Evolutionary conservation across 352 stramenopile genomes (phyloP).

Genomic region (Aphanomyces stellatus): DNA sequence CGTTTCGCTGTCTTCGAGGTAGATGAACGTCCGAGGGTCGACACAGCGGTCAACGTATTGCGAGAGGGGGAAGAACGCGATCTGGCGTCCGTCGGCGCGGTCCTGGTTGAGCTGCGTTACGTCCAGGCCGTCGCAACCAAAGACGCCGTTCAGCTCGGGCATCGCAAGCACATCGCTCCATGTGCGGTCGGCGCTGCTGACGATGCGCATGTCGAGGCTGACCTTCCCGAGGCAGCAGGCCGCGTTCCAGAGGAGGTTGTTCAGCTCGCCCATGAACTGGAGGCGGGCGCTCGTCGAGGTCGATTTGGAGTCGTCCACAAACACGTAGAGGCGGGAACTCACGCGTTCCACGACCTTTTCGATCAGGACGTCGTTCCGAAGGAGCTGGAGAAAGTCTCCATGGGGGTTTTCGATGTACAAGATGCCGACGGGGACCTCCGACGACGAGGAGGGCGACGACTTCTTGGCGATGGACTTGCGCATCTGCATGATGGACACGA

Average conservation of each 20-base stretch:
- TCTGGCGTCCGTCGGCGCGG: slow-evolving; percentile 47
- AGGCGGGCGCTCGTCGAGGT: slow-evolving; percentile 36
- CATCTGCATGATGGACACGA: slow-evolving; percentile 13
- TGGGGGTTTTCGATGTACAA: slow-evolving; percentile 29
- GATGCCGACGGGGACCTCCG: slow-evolving; percentile 36
- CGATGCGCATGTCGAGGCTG: slow-evolving; percentile 55
- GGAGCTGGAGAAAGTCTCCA: neutral
- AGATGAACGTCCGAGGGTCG: slow-evolving; percentile 35
- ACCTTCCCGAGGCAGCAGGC: slow-evolving; percentile 41
- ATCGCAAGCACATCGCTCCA: slow-evolving; percentile 58
- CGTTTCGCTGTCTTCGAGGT: slow-evolving; percentile 67
- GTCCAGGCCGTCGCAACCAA: slow-evolving; percentile 53
- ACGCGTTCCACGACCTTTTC: slow-evolving; percentile 47
- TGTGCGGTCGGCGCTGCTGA: slow-evolving; percentile 30
- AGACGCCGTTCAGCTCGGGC: slow-evolving; percentile 57
- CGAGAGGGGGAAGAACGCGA: slow-evolving; percentile 59
- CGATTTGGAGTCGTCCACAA: slow-evolving; percentile 38
- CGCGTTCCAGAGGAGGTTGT: slow-evolving; percentile 63
- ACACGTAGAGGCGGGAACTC: slow-evolving; percentile 44
- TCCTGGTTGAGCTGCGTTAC: slow-evolving; percentile 55
- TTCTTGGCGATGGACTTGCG: neutral
- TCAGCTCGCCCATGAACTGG: slow-evolving; percentile 73
- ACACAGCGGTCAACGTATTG: slow-evolving; percentile 43
- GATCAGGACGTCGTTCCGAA: slow-evolving; percentile 53
- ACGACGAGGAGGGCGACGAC: neutral